Percentiles rank a stretch among this genome's conserved stretches.
Conservation (phyloP, 495 filamentous ascomycete genomes). For the Hyphodiscus hymeniophilus region DNA sequence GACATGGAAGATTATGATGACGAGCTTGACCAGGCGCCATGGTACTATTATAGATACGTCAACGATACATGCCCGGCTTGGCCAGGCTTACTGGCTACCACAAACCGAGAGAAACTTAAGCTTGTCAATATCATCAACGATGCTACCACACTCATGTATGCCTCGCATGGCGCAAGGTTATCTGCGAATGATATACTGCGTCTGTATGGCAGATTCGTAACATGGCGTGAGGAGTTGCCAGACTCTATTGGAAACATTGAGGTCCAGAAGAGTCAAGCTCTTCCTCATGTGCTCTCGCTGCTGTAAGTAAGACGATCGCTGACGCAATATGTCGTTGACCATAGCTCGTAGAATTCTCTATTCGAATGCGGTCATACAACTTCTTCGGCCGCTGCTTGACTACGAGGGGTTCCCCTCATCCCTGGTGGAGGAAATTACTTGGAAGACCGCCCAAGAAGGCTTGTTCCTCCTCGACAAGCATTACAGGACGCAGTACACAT, state of each 20-base stretch:
- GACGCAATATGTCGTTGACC: background rate
- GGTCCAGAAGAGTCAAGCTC: conserved; percentile 18
- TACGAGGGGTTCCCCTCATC: conserved; percentile 9
- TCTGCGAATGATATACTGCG: conserved; percentile 23
- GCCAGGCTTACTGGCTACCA: conserved; percentile 17
- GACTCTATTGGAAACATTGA: conserved; percentile 21
- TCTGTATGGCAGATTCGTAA: conserved; percentile 22
- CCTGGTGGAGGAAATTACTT: conserved; percentile 15
- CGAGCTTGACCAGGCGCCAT: conserved; percentile 11
- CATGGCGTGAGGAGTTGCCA: conserved; percentile 28
- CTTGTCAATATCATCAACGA: conserved; percentile 28
- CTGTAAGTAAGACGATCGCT: conserved; percentile 21
- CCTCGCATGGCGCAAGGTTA: conserved; percentile 19
- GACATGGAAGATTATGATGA: conserved; percentile 9
- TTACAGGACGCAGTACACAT: conserved; percentile 23
- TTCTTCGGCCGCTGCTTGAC: conserved; percentile 22
- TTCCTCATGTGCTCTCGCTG: conserved; percentile 31
- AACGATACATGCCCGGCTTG: conserved; percentile 14
- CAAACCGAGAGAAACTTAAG: conserved; percentile 23
- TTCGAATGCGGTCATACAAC: conserved; percentile 15
- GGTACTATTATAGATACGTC: conserved; percentile 19
- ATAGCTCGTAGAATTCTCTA: conserved; percentile 18
- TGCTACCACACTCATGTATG: conserved; percentile 26
- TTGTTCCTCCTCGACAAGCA: conserved; percentile 19
- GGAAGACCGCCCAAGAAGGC: conserved; percentile 20